phyloP scores from a whole-genome alignment of 495 filamentous ascomycete genomes.

The Astrothelium macrocarpum region DNA sequence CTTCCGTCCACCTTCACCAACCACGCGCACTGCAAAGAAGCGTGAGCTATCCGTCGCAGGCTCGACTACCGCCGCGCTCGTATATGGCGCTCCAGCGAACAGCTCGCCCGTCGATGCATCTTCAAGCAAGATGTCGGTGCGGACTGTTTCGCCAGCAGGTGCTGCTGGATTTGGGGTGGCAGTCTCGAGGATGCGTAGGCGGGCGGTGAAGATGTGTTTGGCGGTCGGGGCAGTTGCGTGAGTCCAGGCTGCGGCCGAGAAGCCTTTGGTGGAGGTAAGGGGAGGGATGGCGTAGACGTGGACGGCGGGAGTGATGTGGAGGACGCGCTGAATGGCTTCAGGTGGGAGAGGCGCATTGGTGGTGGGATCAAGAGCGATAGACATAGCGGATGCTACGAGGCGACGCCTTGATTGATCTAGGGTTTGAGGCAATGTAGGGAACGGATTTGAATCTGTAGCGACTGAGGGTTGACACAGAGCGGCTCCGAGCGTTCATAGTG shows the following conservation, averaged over 20 bases:
- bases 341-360: slow-evolving; percentile 46
- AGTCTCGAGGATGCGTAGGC: slow-evolving; percentile 70
- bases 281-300: slow-evolving; percentile 77
- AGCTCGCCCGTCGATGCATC: slow-evolving; percentile 58
- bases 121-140: slow-evolving; percentile 65
- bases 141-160: slow-evolving; percentile 43
- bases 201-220: slow-evolving; percentile 70
- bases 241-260: slow-evolving; percentile 70
- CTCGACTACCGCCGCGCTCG: slow-evolving; percentile 47
- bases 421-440: no score
- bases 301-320: slow-evolving; percentile 58
- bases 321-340: slow-evolving; percentile 68
- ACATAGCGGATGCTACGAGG: background rate
- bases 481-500: background rate
- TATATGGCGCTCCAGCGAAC: slow-evolving; percentile 74
- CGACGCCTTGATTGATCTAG: background rate
- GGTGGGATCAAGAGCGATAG: slow-evolving; percentile 42
- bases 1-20: slow-evolving; percentile 56
- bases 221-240: slow-evolving; percentile 43
- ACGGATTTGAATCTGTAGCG: background rate
- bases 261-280: slow-evolving; percentile 56
- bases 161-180: slow-evolving; percentile 37
- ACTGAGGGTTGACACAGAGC: no score
- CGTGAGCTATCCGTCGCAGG: slow-evolving; percentile 62
- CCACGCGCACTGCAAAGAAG: slow-evolving; percentile 74